A percentile compares a stretch with the other conserved stretches of the same genome.
phyloP scores from a whole-genome alignment of 768 basidiomycete genomes.

The Trametes gibbosa region DNA sequence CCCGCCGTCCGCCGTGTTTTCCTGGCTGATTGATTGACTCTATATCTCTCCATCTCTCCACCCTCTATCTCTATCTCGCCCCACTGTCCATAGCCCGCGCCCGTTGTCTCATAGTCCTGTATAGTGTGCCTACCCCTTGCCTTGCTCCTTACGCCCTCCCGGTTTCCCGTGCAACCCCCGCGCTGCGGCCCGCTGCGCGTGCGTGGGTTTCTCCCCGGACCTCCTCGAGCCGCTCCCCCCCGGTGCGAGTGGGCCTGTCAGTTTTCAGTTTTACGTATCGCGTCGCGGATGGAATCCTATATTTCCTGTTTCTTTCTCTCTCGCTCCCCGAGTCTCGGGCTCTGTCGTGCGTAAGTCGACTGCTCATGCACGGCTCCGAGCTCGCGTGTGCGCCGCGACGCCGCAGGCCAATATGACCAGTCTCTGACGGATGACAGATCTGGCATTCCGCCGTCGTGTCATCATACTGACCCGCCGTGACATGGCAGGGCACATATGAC shows the following conservation, averaged over 20 bases:
- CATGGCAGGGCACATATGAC: too few species aligned
- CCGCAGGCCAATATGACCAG: too few species aligned
- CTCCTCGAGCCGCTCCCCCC: too few species aligned
- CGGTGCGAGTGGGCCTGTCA: neutral
- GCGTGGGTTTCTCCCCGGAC: neutral
- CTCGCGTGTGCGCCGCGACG: too few species aligned
- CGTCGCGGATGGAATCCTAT: constrained; percentile 11
- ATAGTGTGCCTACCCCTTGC: neutral
- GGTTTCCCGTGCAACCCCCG: too few species aligned
- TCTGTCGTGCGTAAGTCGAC: too few species aligned
- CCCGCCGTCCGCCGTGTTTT: constrained; percentile 13
- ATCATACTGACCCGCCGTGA: too few species aligned
- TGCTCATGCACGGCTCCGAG: too few species aligned
- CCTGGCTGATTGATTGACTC: constrained; percentile 12
- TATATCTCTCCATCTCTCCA: neutral
- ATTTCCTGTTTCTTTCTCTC: neutral
- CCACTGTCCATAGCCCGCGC: neutral
- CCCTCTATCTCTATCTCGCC: neutral
- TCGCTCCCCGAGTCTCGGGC: neutral
- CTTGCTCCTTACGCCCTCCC: neutral
- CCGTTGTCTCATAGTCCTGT: neutral
- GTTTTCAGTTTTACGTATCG: neutral
- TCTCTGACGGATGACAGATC: too few species aligned
- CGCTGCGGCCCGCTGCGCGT: neutral
- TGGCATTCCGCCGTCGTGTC: too few species aligned